Conservation (phyloP, 768 basidiomycete species). For the Collybia nuda region DNA sequence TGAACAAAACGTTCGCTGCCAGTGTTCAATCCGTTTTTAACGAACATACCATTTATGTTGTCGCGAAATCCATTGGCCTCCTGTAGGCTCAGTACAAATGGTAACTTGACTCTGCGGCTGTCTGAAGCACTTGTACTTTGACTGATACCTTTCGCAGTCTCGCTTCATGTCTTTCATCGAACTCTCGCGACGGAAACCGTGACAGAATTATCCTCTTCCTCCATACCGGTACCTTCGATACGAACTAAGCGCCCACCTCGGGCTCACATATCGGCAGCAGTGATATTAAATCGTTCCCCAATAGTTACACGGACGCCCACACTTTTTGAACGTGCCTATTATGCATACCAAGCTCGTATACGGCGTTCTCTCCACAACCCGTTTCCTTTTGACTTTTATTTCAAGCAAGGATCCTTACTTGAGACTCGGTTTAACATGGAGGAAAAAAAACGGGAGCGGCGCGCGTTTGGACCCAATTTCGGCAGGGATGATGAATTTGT, state of each 20-base stretch:
- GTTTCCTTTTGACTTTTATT: constrained; percentile 88
- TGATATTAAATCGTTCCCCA: constrained; percentile 78
- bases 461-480: constrained; percentile 71
- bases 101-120: constrained; percentile 13
- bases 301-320: constrained; percentile 71
- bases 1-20: not conserved
- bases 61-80: constrained; percentile 27
- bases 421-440: constrained; percentile 79
- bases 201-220: constrained; percentile 15
- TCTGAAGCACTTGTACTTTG: not conserved
- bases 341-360: constrained; percentile 81
- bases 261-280: constrained; percentile 50
- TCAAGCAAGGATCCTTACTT: constrained; percentile 86
- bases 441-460: constrained; percentile 68
- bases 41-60: constrained; percentile 28
- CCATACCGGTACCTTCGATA: constrained; percentile 14
- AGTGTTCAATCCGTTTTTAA: not conserved
- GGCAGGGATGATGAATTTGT: constrained; percentile 41
- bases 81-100: constrained; percentile 28
- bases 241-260: constrained; percentile 16
- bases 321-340: constrained; percentile 77
- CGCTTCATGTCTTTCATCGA: constrained; percentile 25
- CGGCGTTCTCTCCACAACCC: constrained; percentile 86
- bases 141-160: constrained; percentile 6
- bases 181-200: constrained; percentile 43